These are phyloP conservation scores for Saccharomycopsis hybrid DNA, from an alignment of 1,139 yeast species.

Conservation along the genomic window DNA sequence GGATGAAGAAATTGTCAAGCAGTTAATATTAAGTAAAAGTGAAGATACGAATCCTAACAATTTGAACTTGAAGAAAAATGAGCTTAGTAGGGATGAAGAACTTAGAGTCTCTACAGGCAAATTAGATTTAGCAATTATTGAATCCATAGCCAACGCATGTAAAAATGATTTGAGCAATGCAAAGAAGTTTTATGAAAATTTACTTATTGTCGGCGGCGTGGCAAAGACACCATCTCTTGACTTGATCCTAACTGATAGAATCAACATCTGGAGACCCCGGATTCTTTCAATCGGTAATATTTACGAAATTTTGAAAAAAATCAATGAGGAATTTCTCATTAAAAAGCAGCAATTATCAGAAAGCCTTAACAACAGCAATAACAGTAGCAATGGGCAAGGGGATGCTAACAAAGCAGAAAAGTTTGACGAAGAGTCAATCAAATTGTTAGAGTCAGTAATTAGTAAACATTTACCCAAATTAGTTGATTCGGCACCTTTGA, in stretches of 20 bases:
- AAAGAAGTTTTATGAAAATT: slow-evolving; percentile 66
- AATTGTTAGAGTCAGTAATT: slow-evolving; percentile 31
- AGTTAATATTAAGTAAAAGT: slow-evolving; percentile 29
- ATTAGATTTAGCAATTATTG: slow-evolving; percentile 84
- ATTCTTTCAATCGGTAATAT: slow-evolving; percentile 47
- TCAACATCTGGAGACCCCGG: slow-evolving; percentile 77
- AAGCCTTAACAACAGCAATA: background rate
- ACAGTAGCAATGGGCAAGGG: slow-evolving; percentile 64
- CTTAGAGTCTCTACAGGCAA: slow-evolving; percentile 21
- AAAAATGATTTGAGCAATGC: slow-evolving; percentile 50
- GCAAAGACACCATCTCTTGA: slow-evolving; percentile 78
- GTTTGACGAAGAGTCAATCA: slow-evolving; percentile 27
- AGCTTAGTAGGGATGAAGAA: slow-evolving; percentile 22
- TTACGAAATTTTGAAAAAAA: slow-evolving; percentile 47
- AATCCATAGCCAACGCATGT: slow-evolving; percentile 76
- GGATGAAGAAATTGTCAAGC: slow-evolving; percentile 26
- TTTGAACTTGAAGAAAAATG: slow-evolving; percentile 21
- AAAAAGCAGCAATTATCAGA: slow-evolving; percentile 37
- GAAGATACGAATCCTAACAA: slow-evolving; percentile 31
- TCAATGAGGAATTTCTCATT: slow-evolving; percentile 35
- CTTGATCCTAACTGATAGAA: slow-evolving; percentile 67
- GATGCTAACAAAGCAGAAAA: slow-evolving; percentile 1
- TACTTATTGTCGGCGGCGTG: slow-evolving; percentile 88
- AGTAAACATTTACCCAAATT: slow-evolving; percentile 36
- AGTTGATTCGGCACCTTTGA: slow-evolving; percentile 36